Evolutionary conservation across 805 yeast species (phyloP), one percentile per base, ranked within the genome.

Genomic region (Yamadazyma ubonensis): DNA sequence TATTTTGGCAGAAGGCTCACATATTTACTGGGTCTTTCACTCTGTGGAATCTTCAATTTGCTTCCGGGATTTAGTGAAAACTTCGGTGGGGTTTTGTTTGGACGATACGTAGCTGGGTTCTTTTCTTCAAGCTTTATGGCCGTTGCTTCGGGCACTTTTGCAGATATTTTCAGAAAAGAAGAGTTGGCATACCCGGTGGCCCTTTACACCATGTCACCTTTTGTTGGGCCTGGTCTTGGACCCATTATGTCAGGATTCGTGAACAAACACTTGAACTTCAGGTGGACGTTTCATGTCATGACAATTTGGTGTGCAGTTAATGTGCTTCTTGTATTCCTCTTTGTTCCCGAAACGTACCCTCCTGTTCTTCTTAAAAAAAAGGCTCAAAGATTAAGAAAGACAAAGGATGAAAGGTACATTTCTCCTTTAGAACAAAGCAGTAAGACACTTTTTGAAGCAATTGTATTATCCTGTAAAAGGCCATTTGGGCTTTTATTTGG

Each of bases 1-100:
- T 59, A 77, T 23, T 64, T 71, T 44, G 93, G 93, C 2, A 65
- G 93, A 41, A 75, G 73, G 29, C 65, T 72, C 6, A 58, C 78
- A 4, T 59, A 83, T 28, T 43, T 67, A 1, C 54, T 62, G 2
- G 62, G 63, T 3, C 42, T 59, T 2, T 26, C 43, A 5, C 29
- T 54, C 8, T 50, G 50, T 11, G 48, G 51, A 14, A 42, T 46
- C 3, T 54, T 60, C 44, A 55, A 57, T 41, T 45, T 57, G 21
- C 42, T 59, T 12, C 59, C 62, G 2, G 55, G 56, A 6, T 57
- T 60, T 38, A 30, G 51, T 29, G 35, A 50, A 20, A 58, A 55
- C 39, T 46, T 55, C 22, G 64, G 59, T 10, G 55, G 55, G 2
- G 45, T 57, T 32, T 40, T 59, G 10, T 54, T 60, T 43, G 63